Base-by-base conservation (phyloP, 1,284 basidiomycete genomes). In the Inonotus obliquus region DNA sequence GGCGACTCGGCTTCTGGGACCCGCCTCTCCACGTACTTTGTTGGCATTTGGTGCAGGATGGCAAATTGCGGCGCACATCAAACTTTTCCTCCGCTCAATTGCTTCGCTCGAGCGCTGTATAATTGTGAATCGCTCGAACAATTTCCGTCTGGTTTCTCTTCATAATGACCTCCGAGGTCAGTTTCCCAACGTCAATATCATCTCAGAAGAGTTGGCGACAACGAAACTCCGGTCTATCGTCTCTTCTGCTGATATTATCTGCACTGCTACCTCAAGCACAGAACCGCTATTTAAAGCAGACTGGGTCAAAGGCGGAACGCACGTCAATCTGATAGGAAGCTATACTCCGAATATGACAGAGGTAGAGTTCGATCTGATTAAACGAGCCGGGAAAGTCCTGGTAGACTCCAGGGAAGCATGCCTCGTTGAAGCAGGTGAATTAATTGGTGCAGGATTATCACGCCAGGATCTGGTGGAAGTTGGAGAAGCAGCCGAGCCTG, bases 321-420 rank as follows among this genome's bases (percentile, higher is more conserved):
- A 92, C 67, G 67, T 95, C 45, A 84, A 91, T 63, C 75, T 95
- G 1, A 83, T 94, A 37, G 92, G 93, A n/a, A 91, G 89, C 59
- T 95, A 92, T 70, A 94, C 81, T 35, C 87, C 89, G 0, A 69
- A 75, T 14, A 96, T 95, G 93, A 80, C 79, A 59, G 93, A 96
- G 69, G 80, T 92, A 6, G 85, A 89, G 52, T 72, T 68, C 0
- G 77, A 74, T 0, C 77, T 94, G 17, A 72, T 94, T 23, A 70
- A 73, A 41, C 74, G 82, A 0, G 80, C 80, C 0, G 77, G 77
- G 11, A 70, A 64, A 13, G 67, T 93, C 14, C 75, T 91, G 0
- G 91, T 94, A 0, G 92, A 94, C 70, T 91, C 89, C 1, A 74
- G 77, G 59, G 76, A 81, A 9, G 90, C 88, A 1, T 93, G 90